Base-by-base conservation (phyloP, 139 green algal genomes). In the Picochlorum sp. region DNA sequence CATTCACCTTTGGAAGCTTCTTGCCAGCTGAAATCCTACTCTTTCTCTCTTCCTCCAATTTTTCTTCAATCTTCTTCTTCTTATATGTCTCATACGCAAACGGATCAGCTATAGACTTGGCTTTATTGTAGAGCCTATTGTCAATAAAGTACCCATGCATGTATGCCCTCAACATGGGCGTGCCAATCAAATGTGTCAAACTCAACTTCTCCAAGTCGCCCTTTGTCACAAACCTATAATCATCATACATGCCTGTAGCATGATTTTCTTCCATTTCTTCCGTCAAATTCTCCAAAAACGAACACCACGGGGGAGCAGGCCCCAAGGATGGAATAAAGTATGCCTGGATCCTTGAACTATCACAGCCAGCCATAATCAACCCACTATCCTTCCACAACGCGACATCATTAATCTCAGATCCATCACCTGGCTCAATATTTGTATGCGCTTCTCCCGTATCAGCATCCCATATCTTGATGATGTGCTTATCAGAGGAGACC, bases 101-200 rank as follows among this genome's bases (percentile, higher is more conserved):
- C 2, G 92, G 92, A 47, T 95, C 74, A 55, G 38, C 64, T 50
- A 68, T 71, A 24, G 70, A 57, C 54, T 55, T 61, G 4, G 85
- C 87, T 68, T 92, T 94, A 66, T 84, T 61, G 78, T 94, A 96
- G 24, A 97, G 84, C 9, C 88, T 68, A 58, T 91, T 86, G 81
- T 99, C 85, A 4, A 99, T 58, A 75, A 99, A 98, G 81, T 91
- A 99, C 34, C 94, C 94, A 78, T 99, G 94, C 94, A 99, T 97
- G 86, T 97, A 98, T 28, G 94, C 87, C 3, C 88, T 77, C 67
- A 98, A 81, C 82, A 98, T 76, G 4, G 81, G 67, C 6, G 89
- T 97, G 57, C 93, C 93, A 63, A 95, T 71, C 44, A 99, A 80
- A 75, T 97, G 85, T 1, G 81, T 76, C 67, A 99, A 78, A 4